Conservation (phyloP, 73 alveolate species). For the Tetrahymena thermophila region DNA sequence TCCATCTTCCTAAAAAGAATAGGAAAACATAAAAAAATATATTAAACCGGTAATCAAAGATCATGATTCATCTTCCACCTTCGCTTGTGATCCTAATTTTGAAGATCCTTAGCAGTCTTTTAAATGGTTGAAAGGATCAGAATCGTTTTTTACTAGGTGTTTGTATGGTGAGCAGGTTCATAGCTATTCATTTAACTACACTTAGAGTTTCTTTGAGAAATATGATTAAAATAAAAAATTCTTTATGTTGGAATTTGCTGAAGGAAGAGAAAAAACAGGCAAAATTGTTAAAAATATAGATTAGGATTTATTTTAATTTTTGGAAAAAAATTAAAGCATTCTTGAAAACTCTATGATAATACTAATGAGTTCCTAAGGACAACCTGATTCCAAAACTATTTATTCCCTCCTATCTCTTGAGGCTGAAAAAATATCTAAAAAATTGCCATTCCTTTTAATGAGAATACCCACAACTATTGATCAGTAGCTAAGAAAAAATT, state of each 20-base stretch:
- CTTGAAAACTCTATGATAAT: background rate
- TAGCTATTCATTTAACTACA: background rate
- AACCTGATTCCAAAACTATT: background rate
- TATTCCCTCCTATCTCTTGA: background rate
- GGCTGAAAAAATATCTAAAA: background rate
- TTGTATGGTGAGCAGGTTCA: background rate
- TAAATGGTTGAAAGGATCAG: background rate
- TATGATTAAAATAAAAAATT: background rate
- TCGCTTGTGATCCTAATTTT: background rate
- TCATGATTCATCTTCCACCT: background rate
- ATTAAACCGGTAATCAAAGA: background rate
- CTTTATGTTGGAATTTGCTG: background rate
- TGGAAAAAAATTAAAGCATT: background rate
- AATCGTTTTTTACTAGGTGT: background rate
- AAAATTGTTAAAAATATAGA: background rate
- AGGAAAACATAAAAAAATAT: background rate
- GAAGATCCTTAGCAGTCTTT: background rate
- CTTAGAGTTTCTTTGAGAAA: background rate
- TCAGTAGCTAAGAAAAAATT: background rate
- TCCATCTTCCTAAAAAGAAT: background rate
- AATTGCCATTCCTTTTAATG: background rate
- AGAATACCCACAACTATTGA: background rate
- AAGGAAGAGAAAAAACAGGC: background rate
- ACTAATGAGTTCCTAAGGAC: background rate
- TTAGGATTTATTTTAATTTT: background rate